Conservation (phyloP, 2,329 filamentous ascomycete genomes). For the Aspergillus awamori region DNA sequence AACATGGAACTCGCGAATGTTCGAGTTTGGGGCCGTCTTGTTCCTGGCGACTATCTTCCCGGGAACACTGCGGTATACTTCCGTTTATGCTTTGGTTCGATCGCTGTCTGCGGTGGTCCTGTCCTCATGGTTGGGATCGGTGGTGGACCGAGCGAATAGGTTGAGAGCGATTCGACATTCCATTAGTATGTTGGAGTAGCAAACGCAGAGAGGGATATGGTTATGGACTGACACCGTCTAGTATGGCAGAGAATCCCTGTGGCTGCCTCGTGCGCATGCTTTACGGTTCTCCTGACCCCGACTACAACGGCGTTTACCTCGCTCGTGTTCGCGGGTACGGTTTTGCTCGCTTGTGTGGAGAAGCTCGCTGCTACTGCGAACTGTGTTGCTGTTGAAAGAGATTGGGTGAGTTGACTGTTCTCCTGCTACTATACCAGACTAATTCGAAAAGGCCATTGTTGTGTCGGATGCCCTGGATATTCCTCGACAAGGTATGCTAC, state of each 20-base stretch:
- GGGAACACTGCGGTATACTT: slow-evolving; percentile 65
- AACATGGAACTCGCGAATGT: slow-evolving; percentile 66
- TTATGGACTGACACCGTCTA: slow-evolving; percentile 12
- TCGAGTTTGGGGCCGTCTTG: slow-evolving; percentile 65
- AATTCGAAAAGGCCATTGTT: slow-evolving; percentile 31
- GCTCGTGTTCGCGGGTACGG: slow-evolving; percentile 40
- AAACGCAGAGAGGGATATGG: not conserved
- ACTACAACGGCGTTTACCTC: slow-evolving; percentile 9
- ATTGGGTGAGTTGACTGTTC: slow-evolving; percentile 56
- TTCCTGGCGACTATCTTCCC: slow-evolving; percentile 61
- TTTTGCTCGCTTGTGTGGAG: slow-evolving; percentile 66
- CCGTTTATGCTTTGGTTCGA: slow-evolving; percentile 68
- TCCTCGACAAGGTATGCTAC: slow-evolving; percentile 45
- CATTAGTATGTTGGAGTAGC: slow-evolving; percentile 38
- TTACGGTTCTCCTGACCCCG: slow-evolving; percentile 41
- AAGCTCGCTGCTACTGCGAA: slow-evolving; percentile 69
- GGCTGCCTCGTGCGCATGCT: slow-evolving; percentile 51
- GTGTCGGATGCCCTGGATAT: slow-evolving; percentile 38
- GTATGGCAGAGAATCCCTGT: slow-evolving; percentile 47
- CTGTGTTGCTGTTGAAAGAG: slow-evolving; percentile 68
- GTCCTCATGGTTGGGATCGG: slow-evolving; percentile 60
- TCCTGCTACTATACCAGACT: not conserved
- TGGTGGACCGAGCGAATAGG: slow-evolving; percentile 60
- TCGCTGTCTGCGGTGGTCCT: slow-evolving; percentile 61
- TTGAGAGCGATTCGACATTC: slow-evolving; percentile 56